These are phyloP conservation scores for Boletus tylopilopsis DNA, from an alignment of 768 basidiomycete species.

Conservation along the genomic window DNA sequence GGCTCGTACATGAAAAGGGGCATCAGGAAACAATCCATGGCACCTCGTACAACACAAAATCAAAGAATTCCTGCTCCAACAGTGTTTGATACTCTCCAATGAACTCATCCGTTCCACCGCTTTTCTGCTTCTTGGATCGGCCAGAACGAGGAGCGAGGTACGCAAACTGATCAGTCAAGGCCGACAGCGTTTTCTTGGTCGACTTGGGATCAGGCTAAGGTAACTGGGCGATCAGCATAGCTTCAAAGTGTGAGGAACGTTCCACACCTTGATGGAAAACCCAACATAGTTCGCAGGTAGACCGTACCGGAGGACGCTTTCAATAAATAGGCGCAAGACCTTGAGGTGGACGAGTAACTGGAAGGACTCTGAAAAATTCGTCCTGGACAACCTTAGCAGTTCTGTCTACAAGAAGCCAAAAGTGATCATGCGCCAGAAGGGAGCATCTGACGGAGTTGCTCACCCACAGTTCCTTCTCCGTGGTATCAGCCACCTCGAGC, in stretches of 20 bases:
- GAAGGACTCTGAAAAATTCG: constrained; percentile 96
- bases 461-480: constrained; percentile 98
- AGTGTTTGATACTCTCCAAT: constrained; percentile 89
- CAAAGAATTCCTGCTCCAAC: constrained; percentile 94
- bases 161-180: constrained; percentile 72
- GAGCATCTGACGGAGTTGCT: constrained; percentile 16
- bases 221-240: neutral
- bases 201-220: constrained; percentile 81
- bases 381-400: constrained; percentile 82
- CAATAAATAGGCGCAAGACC: constrained; percentile 85
- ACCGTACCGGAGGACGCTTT: constrained; percentile 94
- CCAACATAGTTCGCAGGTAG: constrained; percentile 89
- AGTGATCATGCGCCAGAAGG: neutral
- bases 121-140: constrained; percentile 37
- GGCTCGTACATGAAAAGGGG: neutral
- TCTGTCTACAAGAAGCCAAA: constrained; percentile 61
- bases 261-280: constrained; percentile 68
- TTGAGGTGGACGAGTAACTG: constrained; percentile 93
- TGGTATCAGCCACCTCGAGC: constrained; percentile 69
- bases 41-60: constrained; percentile 92
- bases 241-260: neutral
- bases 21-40: constrained; percentile 76
- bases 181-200: constrained; percentile 70
- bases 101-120: constrained; percentile 58
- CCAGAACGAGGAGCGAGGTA: constrained; percentile 74